phyloP scores from a whole-genome alignment of 305 asterid genomes.

The Fraxinus paxiana region DNA sequence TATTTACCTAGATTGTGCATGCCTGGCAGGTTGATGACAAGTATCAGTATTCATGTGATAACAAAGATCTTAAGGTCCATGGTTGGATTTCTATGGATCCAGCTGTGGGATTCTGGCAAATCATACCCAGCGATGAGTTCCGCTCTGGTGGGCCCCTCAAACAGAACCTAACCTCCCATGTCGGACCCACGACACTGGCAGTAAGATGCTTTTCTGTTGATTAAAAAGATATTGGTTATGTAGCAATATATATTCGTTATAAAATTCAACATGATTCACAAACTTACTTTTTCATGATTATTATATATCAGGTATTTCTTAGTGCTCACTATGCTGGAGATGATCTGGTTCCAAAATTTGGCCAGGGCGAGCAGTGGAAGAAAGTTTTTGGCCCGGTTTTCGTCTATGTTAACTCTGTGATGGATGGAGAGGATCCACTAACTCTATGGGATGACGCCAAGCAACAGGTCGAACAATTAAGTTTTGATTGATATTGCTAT shows the following conservation, averaged over 20 bases:
- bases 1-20: neutral
- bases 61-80: constrained; percentile 83
- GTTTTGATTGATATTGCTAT: neutral
- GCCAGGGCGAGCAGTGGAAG: constrained; percentile 90
- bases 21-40: constrained; percentile 81
- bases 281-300: neutral
- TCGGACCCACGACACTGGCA: constrained; percentile 78
- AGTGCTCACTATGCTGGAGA: constrained; percentile 82
- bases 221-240: neutral
- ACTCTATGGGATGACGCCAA: constrained; percentile 82
- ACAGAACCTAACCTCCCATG: constrained; percentile 89
- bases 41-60: constrained; percentile 81
- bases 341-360: constrained; percentile 71
- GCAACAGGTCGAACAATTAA: constrained; percentile 47
- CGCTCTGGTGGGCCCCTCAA: constrained; percentile 90
- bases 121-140: constrained; percentile 81
- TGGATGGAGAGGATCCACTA: constrained; percentile 56
- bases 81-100: constrained; percentile 84
- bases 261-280: neutral
- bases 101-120: constrained; percentile 81
- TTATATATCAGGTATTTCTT: constrained; percentile 52
- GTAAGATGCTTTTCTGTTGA: constrained; percentile 39
- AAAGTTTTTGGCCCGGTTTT: constrained; percentile 92
- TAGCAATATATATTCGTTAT: neutral
- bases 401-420: constrained; percentile 66